Evolutionary conservation across 371 early-diverging fungal genomes (phyloP), one percentile per base, ranked within the genome.

Genomic region (Chytridium lagenaria): DNA sequence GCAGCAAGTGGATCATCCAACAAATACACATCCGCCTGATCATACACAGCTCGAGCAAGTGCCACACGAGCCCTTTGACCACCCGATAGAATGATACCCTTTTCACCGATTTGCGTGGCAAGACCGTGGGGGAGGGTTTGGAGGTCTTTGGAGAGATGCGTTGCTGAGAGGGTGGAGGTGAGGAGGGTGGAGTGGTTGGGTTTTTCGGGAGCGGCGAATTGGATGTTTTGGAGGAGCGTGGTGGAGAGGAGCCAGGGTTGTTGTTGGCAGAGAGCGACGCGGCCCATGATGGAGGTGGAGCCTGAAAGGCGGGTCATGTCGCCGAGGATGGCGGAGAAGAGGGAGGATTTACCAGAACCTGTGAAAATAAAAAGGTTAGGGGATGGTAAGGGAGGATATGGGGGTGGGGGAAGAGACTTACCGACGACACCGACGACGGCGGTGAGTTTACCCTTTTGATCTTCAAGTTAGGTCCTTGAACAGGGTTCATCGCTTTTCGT

Each of bases 1-100:
- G 97, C 97, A 3, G 73, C 67, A 44, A 81, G 68, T 57, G 93
- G 91, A 55, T 93, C 94, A 70, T 94, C 94, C 69, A 92, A 30
- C 34, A 94, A 75, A 59, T 90, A 87, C 22, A 94, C 81, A 26
- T 72, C 73, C 23, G 74, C 74, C 30, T 51, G 66, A 30, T 90
- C 82, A 75, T 94, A 94, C 37, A 91, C 89, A 31, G 92, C 93
- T 33, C 87, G 69, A 10, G 79, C 59, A n/a, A 66, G 67, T 23
- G 44, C 67, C 16, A 66, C 16, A 2, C 85, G 73, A 75, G 83
- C 83, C 2, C 74, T 74, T 52, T 87, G 87, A 0, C 87, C 86
- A 34, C 88, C 88, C 7, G 68, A 68, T 10, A 88, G 71, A 37
- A 80, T 80, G 30, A 84, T 80, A n/a, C 87, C 87, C 1, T 78